Evolutionary conservation across 352 stramenopile genomes (phyloP).

Genomic region (Phytophthora macrochlamydospora): DNA sequence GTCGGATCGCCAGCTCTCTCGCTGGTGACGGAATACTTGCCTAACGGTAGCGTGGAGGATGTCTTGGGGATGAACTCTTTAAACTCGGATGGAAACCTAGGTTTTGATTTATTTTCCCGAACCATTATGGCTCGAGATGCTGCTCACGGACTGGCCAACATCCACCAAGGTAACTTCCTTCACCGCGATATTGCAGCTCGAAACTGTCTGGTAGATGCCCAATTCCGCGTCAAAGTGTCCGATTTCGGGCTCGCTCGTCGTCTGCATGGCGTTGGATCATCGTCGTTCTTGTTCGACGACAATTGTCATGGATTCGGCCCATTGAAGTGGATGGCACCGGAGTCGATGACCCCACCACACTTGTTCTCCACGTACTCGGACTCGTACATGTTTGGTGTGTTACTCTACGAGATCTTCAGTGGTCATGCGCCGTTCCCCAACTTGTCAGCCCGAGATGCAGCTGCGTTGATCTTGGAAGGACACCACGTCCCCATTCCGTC

Average conservation of each 20-base stretch:
- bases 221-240: conserved; percentile 75
- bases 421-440: conserved; percentile 58
- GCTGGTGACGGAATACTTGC: conserved; percentile 73
- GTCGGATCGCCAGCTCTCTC: conserved; percentile 26
- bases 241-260: conserved; percentile 73
- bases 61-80: conserved; percentile 26
- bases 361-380: conserved; percentile 76
- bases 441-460: conserved; percentile 58
- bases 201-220: conserved; percentile 66
- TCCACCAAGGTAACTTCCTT: conserved; percentile 65
- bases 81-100: neutral
- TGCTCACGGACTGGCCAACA: conserved; percentile 66
- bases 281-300: conserved; percentile 56
- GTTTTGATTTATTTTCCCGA: conserved; percentile 53
- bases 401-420: conserved; percentile 81
- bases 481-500: conserved; percentile 62
- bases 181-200: conserved; percentile 73
- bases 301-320: conserved; percentile 62
- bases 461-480: conserved; percentile 65
- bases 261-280: conserved; percentile 11
- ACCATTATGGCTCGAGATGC: conserved; percentile 74
- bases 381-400: conserved; percentile 78
- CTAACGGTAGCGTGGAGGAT: conserved; percentile 70
- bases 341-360: conserved; percentile 67
- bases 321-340: conserved; percentile 79